Evolutionary conservation across 106 monocot species (phyloP).

Genomic region (Xerophyta viscosa): DNA sequence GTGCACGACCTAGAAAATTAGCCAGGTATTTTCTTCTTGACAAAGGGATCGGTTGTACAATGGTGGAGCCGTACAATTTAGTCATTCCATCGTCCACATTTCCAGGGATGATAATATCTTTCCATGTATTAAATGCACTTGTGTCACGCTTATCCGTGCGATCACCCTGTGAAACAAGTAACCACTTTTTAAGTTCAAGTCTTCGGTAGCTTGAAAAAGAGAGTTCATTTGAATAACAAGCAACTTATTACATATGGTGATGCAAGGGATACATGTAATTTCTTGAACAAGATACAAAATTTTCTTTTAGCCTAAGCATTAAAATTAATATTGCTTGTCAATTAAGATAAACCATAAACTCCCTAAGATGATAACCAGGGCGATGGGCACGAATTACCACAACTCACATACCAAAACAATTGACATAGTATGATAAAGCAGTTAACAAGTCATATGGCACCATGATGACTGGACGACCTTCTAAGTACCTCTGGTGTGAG

Average conservation of each 20-base stretch:
- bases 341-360: too few relatives aligned
- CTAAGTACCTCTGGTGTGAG: constrained; percentile 93
- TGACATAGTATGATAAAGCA: too few relatives aligned
- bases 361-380: too few relatives aligned
- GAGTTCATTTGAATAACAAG: neutral
- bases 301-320: too few relatives aligned
- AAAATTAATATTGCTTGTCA: too few relatives aligned
- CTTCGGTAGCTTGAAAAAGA: neutral
- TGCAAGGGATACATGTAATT: too few relatives aligned
- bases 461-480: neutral
- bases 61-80: constrained; percentile 23
- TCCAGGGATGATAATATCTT: constrained; percentile 96
- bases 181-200: neutral
- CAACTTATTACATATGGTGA: neutral
- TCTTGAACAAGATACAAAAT: too few relatives aligned
- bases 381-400: too few relatives aligned
- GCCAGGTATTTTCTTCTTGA: constrained; percentile 85
- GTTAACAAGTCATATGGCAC: neutral
- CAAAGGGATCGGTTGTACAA: constrained; percentile 69
- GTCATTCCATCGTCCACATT: constrained; percentile 97
- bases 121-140: constrained; percentile 97
- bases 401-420: too few relatives aligned
- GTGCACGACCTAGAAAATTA: constrained; percentile 91
- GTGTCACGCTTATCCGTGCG: constrained; percentile 85
- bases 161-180: constrained; percentile 56